These are phyloP conservation scores for Geoglossum cookeanum DNA, from an alignment of 2,329 filamentous ascomycete genomes.

Conservation along the genomic window DNA sequence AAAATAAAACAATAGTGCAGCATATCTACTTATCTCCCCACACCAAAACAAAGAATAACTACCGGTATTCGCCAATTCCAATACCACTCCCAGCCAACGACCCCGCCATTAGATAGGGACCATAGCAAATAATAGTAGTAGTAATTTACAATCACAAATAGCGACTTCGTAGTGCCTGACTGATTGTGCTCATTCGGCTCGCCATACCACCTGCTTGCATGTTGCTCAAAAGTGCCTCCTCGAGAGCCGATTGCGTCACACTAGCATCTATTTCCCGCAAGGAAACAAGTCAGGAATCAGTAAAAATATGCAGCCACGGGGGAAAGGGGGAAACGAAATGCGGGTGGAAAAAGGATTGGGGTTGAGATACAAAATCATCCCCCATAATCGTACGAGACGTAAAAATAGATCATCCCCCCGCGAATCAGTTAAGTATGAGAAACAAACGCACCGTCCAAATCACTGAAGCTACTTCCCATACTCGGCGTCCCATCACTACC, in stretches of 20 bases:
- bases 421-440: slow-evolving; percentile 7
- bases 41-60: too few species aligned
- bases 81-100: too few species aligned
- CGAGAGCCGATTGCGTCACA: slow-evolving; percentile 61
- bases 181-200: slow-evolving; percentile 48
- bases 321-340: background rate
- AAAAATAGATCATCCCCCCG: background rate
- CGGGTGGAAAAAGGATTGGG: slow-evolving; percentile 10
- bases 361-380: background rate
- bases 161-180: slow-evolving; percentile 44
- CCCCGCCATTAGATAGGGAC: too few species aligned
- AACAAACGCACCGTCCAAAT: slow-evolving; percentile 47
- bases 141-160: slow-evolving; percentile 23
- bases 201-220: slow-evolving; percentile 40
- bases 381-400: background rate
- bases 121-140: background rate
- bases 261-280: slow-evolving; percentile 40
- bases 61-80: too few species aligned
- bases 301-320: slow-evolving; percentile 6
- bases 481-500: slow-evolving; percentile 57
- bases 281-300: slow-evolving; percentile 7
- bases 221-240: slow-evolving; percentile 57
- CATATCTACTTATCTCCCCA: too few species aligned
- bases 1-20: too few species aligned
- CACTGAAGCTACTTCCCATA: slow-evolving; percentile 74